These are phyloP conservation scores for Monosporozyma yasuniensis DNA, from an alignment of 805 yeast species.

Conservation along the genomic window DNA sequence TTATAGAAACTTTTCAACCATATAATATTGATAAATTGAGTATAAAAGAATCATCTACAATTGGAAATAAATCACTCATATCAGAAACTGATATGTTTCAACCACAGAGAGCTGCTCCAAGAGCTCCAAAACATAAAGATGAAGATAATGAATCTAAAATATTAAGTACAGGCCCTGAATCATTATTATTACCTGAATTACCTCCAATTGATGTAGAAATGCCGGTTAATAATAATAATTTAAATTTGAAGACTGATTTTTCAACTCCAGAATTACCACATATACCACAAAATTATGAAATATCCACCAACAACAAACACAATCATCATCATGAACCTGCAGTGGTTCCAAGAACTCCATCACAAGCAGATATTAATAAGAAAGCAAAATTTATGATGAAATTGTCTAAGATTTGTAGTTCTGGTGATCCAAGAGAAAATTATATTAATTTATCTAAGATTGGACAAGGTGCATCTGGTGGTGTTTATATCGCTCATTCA, in stretches of 20 bases:
- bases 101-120: slow-evolving; percentile 2
- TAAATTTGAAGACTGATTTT: not conserved
- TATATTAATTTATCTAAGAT: slow-evolving; percentile 70
- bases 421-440: slow-evolving; percentile 70
- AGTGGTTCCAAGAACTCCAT: not conserved
- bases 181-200: slow-evolving; percentile 3
- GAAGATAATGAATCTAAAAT: not conserved
- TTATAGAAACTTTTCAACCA: slow-evolving; percentile 31
- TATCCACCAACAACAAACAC: too few relatives aligned
- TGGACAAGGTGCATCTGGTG: slow-evolving; percentile 98
- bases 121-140: not conserved
- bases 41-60: not conserved
- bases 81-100: not conserved
- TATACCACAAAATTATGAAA: slow-evolving; percentile 1
- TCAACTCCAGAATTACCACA: not conserved
- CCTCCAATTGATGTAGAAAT: slow-evolving; percentile 1
- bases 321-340: too few relatives aligned
- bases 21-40: not conserved
- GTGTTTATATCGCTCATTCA: slow-evolving; percentile 84
- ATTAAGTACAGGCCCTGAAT: not conserved
- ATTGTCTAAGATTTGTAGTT: slow-evolving; percentile 67
- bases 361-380: not conserved
- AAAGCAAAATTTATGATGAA: slow-evolving; percentile 32
- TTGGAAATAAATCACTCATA: not conserved
- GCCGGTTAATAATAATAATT: not conserved